Evolutionary conservation across 2,329 filamentous ascomycete species (phyloP).

Genomic region (Nannizzia gypsea): DNA sequence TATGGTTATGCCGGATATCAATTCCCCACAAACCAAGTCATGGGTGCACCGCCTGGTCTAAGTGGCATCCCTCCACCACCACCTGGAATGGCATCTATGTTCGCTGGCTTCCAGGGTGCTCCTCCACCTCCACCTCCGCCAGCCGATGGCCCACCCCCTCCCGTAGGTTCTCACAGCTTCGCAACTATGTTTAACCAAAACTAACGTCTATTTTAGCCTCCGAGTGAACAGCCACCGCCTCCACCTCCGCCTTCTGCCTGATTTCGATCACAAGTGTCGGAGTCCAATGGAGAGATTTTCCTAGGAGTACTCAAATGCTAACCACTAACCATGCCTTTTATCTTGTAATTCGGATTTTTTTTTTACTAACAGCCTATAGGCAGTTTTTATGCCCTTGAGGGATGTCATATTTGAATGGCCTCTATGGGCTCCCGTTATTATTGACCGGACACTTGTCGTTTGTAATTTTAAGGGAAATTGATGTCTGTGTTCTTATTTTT

Average conservation of each 20-base stretch:
- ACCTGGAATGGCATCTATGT: constrained; percentile 33
- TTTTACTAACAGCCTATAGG: constrained; percentile 1
- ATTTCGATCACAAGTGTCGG: neutral
- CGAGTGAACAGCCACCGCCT: constrained; percentile 50
- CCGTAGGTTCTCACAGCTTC: constrained; percentile 21
- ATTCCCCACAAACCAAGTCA: constrained; percentile 35
- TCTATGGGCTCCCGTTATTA: neutral
- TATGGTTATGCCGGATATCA: constrained; percentile 48
- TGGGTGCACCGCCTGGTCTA: constrained; percentile 47
- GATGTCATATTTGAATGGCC: neutral
- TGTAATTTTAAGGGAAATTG: constrained; percentile 4
- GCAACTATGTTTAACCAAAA: neutral
- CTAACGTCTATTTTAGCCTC: constrained; percentile 21
- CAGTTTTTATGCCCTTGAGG: neutral
- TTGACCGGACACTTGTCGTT: neutral
- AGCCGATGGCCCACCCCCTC: constrained; percentile 32
- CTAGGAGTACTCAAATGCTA: neutral
- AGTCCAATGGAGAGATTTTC: neutral
- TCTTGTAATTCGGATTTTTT: neutral
- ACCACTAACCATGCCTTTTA: neutral
- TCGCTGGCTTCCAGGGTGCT: constrained; percentile 24
- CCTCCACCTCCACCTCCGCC: constrained; percentile 32
- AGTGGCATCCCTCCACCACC: constrained; percentile 47
- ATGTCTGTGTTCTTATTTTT: neutral
- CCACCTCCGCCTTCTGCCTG: constrained; percentile 41